Percentiles rank a stretch among this genome's conserved stretches.
Evolutionary conservation across 495 filamentous ascomycete genomes (phyloP).

Genomic region (Cladorrhinum samala): DNA sequence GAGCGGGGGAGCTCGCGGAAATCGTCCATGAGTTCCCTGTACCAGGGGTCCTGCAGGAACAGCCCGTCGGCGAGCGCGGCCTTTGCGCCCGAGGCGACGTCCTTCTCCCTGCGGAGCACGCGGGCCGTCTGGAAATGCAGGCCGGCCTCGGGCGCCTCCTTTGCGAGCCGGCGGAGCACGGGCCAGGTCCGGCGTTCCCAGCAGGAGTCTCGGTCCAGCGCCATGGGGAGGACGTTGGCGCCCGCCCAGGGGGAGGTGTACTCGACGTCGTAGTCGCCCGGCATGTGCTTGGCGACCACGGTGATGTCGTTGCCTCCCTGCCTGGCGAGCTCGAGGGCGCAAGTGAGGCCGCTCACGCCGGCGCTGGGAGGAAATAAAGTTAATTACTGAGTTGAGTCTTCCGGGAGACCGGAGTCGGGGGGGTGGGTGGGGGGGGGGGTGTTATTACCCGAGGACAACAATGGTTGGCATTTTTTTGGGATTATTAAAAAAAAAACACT

Average conservation of each 20-base stretch:
- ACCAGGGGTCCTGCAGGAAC: constrained; percentile 72
- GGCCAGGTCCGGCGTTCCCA: constrained; percentile 68
- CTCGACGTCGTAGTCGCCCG: constrained; percentile 95
- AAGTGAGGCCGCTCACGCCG: constrained; percentile 88
- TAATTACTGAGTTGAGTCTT: too few relatives aligned
- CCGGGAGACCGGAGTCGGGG: too few relatives aligned
- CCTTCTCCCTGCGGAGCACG: constrained; percentile 37
- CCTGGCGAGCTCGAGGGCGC: constrained; percentile 73
- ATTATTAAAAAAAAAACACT: too few relatives aligned
- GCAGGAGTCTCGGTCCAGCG: constrained; percentile 30
- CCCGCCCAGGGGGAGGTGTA: constrained; percentile 95
- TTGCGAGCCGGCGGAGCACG: constrained; percentile 56
- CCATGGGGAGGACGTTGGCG: constrained; percentile 74
- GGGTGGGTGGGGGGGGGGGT: too few relatives aligned
- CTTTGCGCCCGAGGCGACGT: constrained; percentile 21
- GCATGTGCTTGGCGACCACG: constrained; percentile 92
- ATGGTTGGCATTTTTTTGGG: too few relatives aligned
- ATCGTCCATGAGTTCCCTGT: constrained; percentile 66
- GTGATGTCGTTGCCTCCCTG: constrained; percentile 64
- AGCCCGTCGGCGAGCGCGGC: constrained; percentile 49
- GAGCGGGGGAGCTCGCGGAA: constrained; percentile 51
- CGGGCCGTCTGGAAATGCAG: constrained; percentile 69
- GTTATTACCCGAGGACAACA: too few relatives aligned
- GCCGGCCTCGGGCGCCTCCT: constrained; percentile 75
- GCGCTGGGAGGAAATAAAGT: constrained; percentile 58